Evolutionary conservation across 2,329 filamentous ascomycete species (phyloP).

Genomic region (Exophiala sp.): DNA sequence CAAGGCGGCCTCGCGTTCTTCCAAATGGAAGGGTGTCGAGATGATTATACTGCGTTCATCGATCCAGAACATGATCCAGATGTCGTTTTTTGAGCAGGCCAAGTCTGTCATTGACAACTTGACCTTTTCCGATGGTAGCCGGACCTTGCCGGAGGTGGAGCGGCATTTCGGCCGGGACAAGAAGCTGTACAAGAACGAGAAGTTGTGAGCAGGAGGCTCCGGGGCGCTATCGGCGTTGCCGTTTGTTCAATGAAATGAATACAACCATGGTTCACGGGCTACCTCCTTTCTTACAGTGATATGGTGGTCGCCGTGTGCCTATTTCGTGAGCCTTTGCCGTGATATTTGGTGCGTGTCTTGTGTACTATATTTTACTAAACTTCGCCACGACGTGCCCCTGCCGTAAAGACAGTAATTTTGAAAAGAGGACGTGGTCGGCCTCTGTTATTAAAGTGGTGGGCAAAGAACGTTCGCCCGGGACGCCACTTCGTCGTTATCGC

Average conservation of each 20-base stretch:
- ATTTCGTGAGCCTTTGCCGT: neutral
- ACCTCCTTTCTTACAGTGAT: neutral
- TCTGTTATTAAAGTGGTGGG: too few relatives aligned
- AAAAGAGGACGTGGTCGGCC: neutral
- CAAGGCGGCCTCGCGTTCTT: conserved; percentile 37
- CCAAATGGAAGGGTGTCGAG: conserved; percentile 45
- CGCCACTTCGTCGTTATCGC: too few relatives aligned
- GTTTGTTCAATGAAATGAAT: neutral
- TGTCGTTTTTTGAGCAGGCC: conserved; percentile 44
- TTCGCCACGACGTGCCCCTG: neutral
- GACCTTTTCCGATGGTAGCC: conserved; percentile 29
- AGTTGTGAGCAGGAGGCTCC: conserved; percentile 10
- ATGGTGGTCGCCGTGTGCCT: neutral
- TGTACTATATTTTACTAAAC: neutral
- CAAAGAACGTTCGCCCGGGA: too few relatives aligned
- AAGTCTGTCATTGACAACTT: conserved; percentile 41
- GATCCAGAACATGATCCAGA: conserved; percentile 46
- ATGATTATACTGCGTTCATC: conserved; percentile 44
- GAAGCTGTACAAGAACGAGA: conserved; percentile 21
- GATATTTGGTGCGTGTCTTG: neutral
- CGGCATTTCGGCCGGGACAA: conserved; percentile 26
- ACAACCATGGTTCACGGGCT: neutral
- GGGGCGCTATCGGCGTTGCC: neutral
- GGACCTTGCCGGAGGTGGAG: conserved; percentile 26
- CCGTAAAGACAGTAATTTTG: neutral